Base-by-base conservation (phyloP, 2,329 filamentous ascomycete species). In the Rutstroemia sp. region DNA sequence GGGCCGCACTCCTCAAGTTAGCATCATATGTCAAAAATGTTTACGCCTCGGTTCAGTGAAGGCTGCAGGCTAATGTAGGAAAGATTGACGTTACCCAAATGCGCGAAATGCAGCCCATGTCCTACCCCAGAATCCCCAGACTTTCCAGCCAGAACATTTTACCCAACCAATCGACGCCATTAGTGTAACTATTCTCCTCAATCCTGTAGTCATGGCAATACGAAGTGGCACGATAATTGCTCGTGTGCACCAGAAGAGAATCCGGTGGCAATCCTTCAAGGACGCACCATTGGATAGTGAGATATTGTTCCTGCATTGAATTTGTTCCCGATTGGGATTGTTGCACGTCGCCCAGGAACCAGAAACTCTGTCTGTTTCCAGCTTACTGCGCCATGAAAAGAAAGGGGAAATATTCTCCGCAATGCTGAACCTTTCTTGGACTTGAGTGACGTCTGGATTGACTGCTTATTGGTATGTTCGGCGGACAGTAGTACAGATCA, bases 121-220 rank as follows among this genome's bases (percentile, higher is more conserved):
- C 47, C 6, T 44, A 55, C 38, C 53, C 53, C 46, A 36, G 38
- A 50, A 51, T 50, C 53, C 38, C 46, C 38, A 50, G 53, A 51
- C 16, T 44, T 45, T 25, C n/a, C 34, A 12, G 7, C n/a, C 42
- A 21, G 17, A 23, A 21, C n/a, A 12, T 10, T 21, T 23, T 46
- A 17, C 19, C 2, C n/a, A 46, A 14, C 19, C 42, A 21, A 21
- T 46, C 6, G 21, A 23, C 9, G 10, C 10, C 16, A 4, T 42
- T 23, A 5, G 12, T n/a, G 27, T 19, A 4, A 36, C 14, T 17
- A 17, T 39, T 25, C 46, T 48, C 19, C 34, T 49, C 45, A 27
- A 34, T 50, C 7, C n/a, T 19, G 27, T 50, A 36, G 17, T 34
- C 6, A 10, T 19, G 10, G n/a, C 10, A 42, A 50, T 30, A 12